phyloP scores from a whole-genome alignment of 768 basidiomycete species.

The Pisolithus albus region DNA sequence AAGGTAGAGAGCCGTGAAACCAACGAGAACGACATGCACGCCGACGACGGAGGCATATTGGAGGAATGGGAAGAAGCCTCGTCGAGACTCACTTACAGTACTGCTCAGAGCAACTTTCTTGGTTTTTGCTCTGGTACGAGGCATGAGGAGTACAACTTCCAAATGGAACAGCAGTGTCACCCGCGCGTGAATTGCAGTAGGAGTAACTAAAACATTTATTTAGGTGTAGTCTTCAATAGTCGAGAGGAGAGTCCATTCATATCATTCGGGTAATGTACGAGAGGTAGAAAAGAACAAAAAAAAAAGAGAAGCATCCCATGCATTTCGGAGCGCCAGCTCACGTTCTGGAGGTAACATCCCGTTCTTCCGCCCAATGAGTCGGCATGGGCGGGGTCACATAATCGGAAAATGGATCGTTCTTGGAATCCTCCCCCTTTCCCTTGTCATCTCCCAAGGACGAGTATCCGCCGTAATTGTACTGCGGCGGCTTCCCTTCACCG shows the following conservation, averaged over 20 bases:
- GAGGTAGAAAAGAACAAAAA: no score
- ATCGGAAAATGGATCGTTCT: constrained; percentile 54
- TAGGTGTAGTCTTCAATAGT: no score
- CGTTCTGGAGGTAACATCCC: constrained; percentile 31
- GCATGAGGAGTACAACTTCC: background rate
- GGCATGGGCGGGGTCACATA: constrained; percentile 32
- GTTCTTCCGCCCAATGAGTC: constrained; percentile 34
- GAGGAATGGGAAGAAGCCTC: constrained; percentile 40
- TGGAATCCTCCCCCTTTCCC: constrained; percentile 25
- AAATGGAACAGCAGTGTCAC: no score
- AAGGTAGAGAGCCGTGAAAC: constrained; percentile 62
- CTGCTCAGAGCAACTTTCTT: background rate
- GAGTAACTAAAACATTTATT: no score
- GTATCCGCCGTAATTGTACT: constrained; percentile 37
- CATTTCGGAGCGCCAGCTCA: no score
- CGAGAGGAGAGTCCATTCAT: no score
- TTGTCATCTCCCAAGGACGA: constrained; percentile 19
- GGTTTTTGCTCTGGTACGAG: background rate
- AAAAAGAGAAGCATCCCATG: no score
- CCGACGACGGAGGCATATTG: constrained; percentile 62
- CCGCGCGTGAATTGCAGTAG: no score
- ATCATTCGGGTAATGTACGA: no score
- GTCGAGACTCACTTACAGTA: background rate
- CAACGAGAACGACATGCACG: constrained; percentile 59
- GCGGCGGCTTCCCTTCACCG: constrained; percentile 38